Evolutionary conservation across 1,284 basidiomycete species (phyloP).

Genomic region (Sporisorium scitamineum): DNA sequence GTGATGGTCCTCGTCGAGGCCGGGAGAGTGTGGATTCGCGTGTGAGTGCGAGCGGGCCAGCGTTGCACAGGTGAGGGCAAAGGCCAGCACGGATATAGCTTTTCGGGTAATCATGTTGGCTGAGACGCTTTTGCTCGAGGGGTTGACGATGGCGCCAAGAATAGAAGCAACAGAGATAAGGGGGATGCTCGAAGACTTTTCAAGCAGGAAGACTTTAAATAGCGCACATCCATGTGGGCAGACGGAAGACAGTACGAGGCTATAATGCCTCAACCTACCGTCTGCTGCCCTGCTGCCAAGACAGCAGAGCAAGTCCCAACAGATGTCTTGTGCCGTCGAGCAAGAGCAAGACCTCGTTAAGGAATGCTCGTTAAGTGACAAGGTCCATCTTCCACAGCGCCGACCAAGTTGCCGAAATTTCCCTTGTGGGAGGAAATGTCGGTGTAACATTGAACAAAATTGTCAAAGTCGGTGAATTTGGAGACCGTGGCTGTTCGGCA

Average conservation of each 20-base stretch:
- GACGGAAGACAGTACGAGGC: not conserved
- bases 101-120: constrained; percentile 20
- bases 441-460: constrained; percentile 25
- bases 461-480: constrained; percentile 31
- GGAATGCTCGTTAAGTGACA: constrained; percentile 29
- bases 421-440: not conserved
- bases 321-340: constrained; percentile 7
- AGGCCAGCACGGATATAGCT: not conserved
- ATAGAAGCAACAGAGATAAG: not conserved
- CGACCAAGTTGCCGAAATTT: constrained; percentile 22
- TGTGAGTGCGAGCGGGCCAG: constrained; percentile 21
- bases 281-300: not conserved
- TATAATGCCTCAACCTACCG: constrained; percentile 4
- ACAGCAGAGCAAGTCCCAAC: not conserved
- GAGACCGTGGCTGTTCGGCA: not conserved
- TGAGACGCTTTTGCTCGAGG: not conserved
- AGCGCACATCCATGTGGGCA: not conserved
- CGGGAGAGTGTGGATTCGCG: constrained; percentile 27
- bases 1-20: constrained; percentile 43
- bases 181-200: too few relatives aligned
- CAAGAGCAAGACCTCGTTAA: constrained; percentile 7
- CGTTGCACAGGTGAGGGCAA: constrained; percentile 6
- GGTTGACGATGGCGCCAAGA: not conserved
- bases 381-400: not conserved
- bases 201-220: not conserved